Evolutionary conservation across 495 filamentous ascomycete species (phyloP).

Genomic region (Chaetomium tenue): DNA sequence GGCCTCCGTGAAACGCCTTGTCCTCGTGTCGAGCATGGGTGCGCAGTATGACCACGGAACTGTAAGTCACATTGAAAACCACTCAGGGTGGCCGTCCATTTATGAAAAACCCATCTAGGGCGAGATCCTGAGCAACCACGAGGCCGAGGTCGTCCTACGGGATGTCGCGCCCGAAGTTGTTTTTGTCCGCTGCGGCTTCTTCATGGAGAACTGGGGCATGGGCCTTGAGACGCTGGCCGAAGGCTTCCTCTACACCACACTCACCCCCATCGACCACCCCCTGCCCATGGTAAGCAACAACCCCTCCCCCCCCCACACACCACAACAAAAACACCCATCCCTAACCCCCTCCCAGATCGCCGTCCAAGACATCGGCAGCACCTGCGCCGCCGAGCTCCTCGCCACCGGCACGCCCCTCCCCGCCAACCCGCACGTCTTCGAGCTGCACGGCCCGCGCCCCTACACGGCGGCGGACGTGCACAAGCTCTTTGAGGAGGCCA

Average conservation of each 20-base stretch:
- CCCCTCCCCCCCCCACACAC: no score
- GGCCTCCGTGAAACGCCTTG: constrained; percentile 28
- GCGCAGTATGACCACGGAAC: constrained; percentile 31
- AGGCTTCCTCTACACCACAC: constrained; percentile 27
- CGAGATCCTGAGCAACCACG: constrained; percentile 29
- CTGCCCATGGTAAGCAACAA: constrained; percentile 23
- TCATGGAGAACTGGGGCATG: constrained; percentile 33
- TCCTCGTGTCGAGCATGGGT: constrained; percentile 25
- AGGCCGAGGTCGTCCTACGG: constrained; percentile 22
- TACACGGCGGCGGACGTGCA: constrained; percentile 28
- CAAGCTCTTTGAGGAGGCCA: constrained; percentile 24
- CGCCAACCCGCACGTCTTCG: constrained; percentile 26
- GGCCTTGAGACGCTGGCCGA: constrained; percentile 20
- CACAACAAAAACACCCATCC: no score
- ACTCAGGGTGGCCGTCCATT: background rate
- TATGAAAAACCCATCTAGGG: constrained; percentile 19
- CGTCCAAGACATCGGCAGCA: constrained; percentile 28
- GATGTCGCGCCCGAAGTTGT: constrained; percentile 25
- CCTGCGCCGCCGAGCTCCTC: constrained; percentile 22
- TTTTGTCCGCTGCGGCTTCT: constrained; percentile 30
- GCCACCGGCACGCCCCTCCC: constrained; percentile 7
- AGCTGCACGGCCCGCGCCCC: constrained; percentile 23
- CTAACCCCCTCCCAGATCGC: constrained; percentile 20
- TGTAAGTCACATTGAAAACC: constrained; percentile 6
- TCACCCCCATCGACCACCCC: constrained; percentile 23